Percentiles rank a stretch among this genome's conserved stretches.
These are phyloP conservation scores for Phytophthora rubi DNA, from an alignment of 352 stramenopile species.

Conservation along the genomic window DNA sequence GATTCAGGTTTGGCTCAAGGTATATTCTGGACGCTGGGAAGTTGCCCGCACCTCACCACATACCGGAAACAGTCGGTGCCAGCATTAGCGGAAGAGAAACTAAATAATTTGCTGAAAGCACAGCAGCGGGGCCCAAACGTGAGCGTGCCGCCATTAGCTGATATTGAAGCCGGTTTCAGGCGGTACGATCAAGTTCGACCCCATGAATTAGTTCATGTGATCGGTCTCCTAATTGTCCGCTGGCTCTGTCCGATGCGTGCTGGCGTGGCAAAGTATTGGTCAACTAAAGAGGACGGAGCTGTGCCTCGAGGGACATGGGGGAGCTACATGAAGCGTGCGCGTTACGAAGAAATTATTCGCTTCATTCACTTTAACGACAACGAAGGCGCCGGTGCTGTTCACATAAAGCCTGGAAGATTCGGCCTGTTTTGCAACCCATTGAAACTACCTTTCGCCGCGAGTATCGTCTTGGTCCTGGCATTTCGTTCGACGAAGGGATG, in stretches of 20 bases:
- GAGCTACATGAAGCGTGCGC: slow-evolving; percentile 21
- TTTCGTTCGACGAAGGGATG: slow-evolving; percentile 22
- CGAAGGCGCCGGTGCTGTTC: no score
- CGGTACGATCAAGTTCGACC: background rate
- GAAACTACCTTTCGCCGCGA: slow-evolving; percentile 19
- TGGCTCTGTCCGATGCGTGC: background rate
- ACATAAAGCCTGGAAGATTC: slow-evolving; percentile 20
- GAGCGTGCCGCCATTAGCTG: background rate
- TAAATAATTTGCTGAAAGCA: background rate
- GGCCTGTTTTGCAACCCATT: slow-evolving; percentile 5
- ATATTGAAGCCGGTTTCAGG: background rate
- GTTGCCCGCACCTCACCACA: no score
- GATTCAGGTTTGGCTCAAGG: no score
- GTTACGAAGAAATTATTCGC: background rate
- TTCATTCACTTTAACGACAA: no score
- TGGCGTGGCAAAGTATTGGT: background rate
- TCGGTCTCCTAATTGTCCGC: background rate
- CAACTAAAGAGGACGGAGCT: background rate
- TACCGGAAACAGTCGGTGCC: background rate
- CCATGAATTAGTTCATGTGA: background rate
- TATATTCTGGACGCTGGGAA: no score
- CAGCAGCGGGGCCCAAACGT: background rate
- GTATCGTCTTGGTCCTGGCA: slow-evolving; percentile 3
- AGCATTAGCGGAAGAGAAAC: background rate
- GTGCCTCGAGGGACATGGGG: slow-evolving; percentile 5